A percentile compares a stretch with the other conserved stretches of the same genome.
Evolutionary conservation across 2,329 filamentous ascomycete genomes (phyloP).

Genomic region (Fusarium domesticum): DNA sequence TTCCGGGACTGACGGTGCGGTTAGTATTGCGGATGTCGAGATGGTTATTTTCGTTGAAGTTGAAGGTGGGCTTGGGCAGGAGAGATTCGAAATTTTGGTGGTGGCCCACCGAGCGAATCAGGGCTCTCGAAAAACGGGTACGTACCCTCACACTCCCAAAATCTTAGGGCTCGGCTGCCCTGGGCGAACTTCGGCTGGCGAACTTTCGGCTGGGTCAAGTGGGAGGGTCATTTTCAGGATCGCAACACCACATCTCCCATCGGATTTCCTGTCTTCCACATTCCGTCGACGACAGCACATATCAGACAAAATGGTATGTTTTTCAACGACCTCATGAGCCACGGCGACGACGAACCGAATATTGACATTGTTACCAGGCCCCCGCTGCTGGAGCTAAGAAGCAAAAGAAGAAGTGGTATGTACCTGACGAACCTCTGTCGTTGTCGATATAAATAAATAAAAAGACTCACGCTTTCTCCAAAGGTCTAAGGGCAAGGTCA

Average conservation of each 20-base stretch:
- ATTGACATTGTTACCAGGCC: constrained; percentile 35
- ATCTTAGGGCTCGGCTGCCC: constrained; percentile 44
- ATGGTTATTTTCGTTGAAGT: constrained; percentile 37
- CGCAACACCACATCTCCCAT: constrained; percentile 28
- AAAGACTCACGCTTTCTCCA: constrained; percentile 14
- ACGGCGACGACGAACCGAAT: constrained; percentile 12
- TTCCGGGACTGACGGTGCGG: constrained; percentile 38
- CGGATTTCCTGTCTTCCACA: constrained; percentile 36
- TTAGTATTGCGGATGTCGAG: constrained; percentile 41
- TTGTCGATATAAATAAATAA: constrained; percentile 10
- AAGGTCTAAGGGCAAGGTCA: constrained; percentile 66
- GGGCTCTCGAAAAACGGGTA: constrained; percentile 24
- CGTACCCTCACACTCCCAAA: constrained; percentile 29
- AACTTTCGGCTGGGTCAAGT: constrained; percentile 23
- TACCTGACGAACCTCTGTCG: no score
- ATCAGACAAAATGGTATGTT: constrained; percentile 45
- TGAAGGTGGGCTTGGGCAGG: constrained; percentile 33
- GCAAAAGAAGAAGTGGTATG: constrained; percentile 51
- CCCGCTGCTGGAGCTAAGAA: constrained; percentile 49
- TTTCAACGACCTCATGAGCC: constrained; percentile 8
- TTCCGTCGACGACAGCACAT: constrained; percentile 40
- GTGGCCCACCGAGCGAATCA: constrained; percentile 39
- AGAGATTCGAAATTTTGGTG: constrained; percentile 38
- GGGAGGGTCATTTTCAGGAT: constrained; percentile 29
- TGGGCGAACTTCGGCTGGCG: constrained; percentile 33